Percentiles rank a stretch among this genome's conserved stretches.
Conservation (phyloP, 352 stramenopile species). For the Phytopythium litorale region DNA sequence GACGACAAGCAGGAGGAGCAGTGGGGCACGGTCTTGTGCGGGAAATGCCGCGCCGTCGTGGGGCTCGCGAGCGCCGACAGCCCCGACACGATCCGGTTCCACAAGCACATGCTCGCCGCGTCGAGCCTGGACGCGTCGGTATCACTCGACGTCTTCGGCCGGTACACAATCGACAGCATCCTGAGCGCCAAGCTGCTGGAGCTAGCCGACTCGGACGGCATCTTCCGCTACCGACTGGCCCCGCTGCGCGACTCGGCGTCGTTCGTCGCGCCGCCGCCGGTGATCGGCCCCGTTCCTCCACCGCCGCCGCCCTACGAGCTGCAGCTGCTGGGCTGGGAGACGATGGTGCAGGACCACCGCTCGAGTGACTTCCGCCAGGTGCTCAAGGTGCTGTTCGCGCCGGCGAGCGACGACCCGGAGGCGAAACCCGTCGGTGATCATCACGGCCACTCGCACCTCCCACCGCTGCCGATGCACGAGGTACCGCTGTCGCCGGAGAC, state of each 20-base stretch:
- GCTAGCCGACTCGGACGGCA: constrained; percentile 60
- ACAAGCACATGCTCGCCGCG: constrained; percentile 55
- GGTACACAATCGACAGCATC: constrained; percentile 77
- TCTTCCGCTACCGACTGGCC: constrained; percentile 59
- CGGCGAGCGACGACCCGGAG: neutral
- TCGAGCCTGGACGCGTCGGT: neutral
- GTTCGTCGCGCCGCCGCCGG: neutral
- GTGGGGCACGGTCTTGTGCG: constrained; percentile 40
- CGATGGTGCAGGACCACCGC: constrained; percentile 36
- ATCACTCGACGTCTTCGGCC: constrained; percentile 37
- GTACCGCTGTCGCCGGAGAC: constrained; percentile 30
- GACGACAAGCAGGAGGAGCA: constrained; percentile 23
- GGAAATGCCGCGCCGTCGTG: constrained; percentile 30
- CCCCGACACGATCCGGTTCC: constrained; percentile 40
- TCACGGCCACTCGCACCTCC: constrained; percentile 1
- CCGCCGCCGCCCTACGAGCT: constrained; percentile 18
- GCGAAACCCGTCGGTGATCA: neutral
- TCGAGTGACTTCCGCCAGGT: constrained; percentile 39
- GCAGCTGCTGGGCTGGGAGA: constrained; percentile 74
- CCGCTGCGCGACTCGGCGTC: neutral
- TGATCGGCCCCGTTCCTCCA: constrained; percentile 1
- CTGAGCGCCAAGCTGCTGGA: constrained; percentile 62
- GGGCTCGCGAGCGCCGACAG: constrained; percentile 36
- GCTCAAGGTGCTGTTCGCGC: constrained; percentile 64
- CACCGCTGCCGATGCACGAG: constrained; percentile 23